Evolutionary conservation across 441 rosid species (phyloP).

Genomic region (California macrophylla): DNA sequence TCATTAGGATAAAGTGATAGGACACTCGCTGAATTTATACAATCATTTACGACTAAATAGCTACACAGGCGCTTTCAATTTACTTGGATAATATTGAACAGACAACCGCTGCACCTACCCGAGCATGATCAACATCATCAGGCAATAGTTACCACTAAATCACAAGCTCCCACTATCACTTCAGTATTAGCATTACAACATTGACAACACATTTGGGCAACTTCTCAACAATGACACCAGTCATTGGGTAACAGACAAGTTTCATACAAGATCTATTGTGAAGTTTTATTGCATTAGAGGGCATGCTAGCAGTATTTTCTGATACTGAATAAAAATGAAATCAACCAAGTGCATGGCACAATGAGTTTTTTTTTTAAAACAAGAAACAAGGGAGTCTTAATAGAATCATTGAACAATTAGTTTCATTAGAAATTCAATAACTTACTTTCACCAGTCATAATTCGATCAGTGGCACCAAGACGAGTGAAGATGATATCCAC

Average conservation of each 20-base stretch:
- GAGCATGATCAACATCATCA: background rate
- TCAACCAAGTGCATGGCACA: background rate
- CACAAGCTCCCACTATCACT: background rate
- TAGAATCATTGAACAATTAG: constrained; percentile 1
- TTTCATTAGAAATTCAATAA: constrained; percentile 8
- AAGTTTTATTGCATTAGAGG: background rate
- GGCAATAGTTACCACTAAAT: background rate
- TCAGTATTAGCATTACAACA: background rate
- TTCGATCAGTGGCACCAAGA: constrained; percentile 88
- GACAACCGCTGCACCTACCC: background rate
- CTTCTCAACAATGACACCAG: background rate
- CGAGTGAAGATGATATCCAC: constrained; percentile 85
- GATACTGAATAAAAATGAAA: background rate
- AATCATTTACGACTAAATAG: background rate
- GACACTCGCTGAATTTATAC: background rate
- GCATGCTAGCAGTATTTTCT: background rate
- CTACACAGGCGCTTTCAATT: background rate
- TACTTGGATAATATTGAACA: background rate
- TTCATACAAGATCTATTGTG: background rate
- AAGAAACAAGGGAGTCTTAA: background rate
- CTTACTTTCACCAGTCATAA: constrained; percentile 97
- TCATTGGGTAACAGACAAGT: background rate
- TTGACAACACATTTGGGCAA: background rate
- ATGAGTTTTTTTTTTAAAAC: background rate
- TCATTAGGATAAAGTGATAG: background rate